Evolutionary conservation across 1,284 basidiomycete genomes (phyloP), one percentile per base, ranked within the genome.

Genomic region (Marasmius fiardii): DNA sequence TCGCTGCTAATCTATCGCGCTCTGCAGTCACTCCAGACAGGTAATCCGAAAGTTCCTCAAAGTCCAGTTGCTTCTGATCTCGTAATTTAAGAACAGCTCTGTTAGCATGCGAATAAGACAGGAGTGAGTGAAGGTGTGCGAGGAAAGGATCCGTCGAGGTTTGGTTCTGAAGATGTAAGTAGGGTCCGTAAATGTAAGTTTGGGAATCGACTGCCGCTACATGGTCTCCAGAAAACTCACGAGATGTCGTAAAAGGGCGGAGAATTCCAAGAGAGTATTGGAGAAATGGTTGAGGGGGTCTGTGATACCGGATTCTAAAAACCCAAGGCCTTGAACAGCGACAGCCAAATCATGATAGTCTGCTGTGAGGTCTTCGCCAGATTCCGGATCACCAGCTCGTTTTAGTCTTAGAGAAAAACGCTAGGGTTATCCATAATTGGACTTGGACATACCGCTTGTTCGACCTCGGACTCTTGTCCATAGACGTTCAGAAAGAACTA

Each of bases 21-120:
- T 99, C 96, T 7, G 85, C 79, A 0, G 93, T 95, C 28, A 98
- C 86, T 6, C 90, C 90, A 1, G 92, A 92, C 5, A 99, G 80
- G 71, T 99, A 99, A 55, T 95, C 92, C 4, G 94, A 95, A 4
- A 98, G 83, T 67, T 98, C 96, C 72, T 99, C 96, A 63, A 98
- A 98, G 69, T 99, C 96, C 53, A 98, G 85, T 71, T 99, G 97
- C 71, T 98, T 99, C 73, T 98, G 94, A 70, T 99, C 97, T 47
- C 97, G 87, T 34, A 98, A 80, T 71, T 93, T 96, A 58, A 99
- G 82, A 4, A 98, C 93, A 7, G 88, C 86, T 51, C 92, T 86
- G 65, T 98, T 96, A 24, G 93, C 87, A 62, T 91, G 84, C 0
- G 94, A 90, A 69, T 98, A 98, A 7, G 87, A 83, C 6, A 95